Percentiles rank a stretch among this genome's conserved stretches.
Evolutionary conservation across 139 green algal species (phyloP).

Genomic region (Parachlorella kessleri): DNA sequence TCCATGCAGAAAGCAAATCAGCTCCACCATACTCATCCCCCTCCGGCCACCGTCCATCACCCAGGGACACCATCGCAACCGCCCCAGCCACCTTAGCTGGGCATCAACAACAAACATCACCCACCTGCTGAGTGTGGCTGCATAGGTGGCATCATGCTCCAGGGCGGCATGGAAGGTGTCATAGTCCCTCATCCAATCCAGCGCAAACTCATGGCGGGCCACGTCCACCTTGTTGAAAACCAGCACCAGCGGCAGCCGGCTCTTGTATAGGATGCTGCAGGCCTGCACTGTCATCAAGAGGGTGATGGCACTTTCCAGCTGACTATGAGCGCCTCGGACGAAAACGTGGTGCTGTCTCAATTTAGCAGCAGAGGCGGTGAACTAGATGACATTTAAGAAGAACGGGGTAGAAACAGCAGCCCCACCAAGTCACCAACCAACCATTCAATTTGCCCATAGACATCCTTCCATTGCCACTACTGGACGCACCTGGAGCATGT

Average conservation of each 20-base stretch:
- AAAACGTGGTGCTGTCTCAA: no score
- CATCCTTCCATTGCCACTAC: neutral
- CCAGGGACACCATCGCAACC: neutral
- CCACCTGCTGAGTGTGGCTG: slow-evolving; percentile 71
- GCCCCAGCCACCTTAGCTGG: no score
- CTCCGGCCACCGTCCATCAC: slow-evolving; percentile 24
- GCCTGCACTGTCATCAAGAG: slow-evolving; percentile 45
- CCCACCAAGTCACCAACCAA: neutral
- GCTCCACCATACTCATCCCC: slow-evolving; percentile 91
- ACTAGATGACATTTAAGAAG: neutral
- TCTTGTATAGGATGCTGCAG: slow-evolving; percentile 98
- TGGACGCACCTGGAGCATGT: slow-evolving; percentile 93
- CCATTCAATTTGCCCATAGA: neutral
- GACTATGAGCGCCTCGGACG: no score
- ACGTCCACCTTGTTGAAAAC: slow-evolving; percentile 99
- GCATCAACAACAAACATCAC: slow-evolving; percentile 79
- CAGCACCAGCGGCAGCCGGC: slow-evolving; percentile 91
- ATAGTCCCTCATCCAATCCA: slow-evolving; percentile 95
- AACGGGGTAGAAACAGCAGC: no score
- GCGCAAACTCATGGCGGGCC: slow-evolving; percentile 77
- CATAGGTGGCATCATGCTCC: slow-evolving; percentile 77
- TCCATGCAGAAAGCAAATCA: slow-evolving; percentile 56
- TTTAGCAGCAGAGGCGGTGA: neutral
- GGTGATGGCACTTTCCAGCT: no score
- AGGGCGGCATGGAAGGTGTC: slow-evolving; percentile 84